A percentile compares a stretch with the other conserved stretches of the same genome.
Evolutionary conservation across 352 stramenopile genomes (phyloP).

Genomic region (Globisporangium perplexum): DNA sequence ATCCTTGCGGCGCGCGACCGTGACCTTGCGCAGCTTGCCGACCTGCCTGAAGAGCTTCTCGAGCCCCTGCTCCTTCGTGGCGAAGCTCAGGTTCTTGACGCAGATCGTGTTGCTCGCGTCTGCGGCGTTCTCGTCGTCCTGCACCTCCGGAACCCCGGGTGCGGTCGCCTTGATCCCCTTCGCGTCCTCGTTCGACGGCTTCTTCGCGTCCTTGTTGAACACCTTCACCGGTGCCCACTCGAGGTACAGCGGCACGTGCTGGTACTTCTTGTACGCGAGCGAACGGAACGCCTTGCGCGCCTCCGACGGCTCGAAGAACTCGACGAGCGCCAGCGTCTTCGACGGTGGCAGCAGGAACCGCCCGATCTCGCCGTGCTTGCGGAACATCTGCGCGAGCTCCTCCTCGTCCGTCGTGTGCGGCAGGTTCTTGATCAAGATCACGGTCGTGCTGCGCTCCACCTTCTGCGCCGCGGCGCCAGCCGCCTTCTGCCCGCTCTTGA

Average conservation of each 20-base stretch:
- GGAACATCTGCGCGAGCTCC: constrained; percentile 95
- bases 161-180: constrained; percentile 56
- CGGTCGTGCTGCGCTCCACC: constrained; percentile 90
- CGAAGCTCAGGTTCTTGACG: constrained; percentile 99
- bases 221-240: constrained; percentile 95
- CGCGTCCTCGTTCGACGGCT: constrained; percentile 13
- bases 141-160: constrained; percentile 42
- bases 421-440: constrained; percentile 98
- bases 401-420: constrained; percentile 92
- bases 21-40: constrained; percentile 80
- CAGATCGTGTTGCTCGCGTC: constrained; percentile 90
- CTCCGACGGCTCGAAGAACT: constrained; percentile 94
- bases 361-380: constrained; percentile 82
- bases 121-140: constrained; percentile 61
- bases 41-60: constrained; percentile 63
- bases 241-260: constrained; percentile 97
- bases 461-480: constrained; percentile 37
- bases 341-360: constrained; percentile 91
- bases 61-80: constrained; percentile 88
- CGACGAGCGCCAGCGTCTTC: constrained; percentile 94
- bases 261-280: constrained; percentile 98
- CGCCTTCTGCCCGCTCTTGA: constrained; percentile 31
- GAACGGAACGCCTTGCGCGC: constrained; percentile 94
- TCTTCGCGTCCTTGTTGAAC: constrained; percentile 28
- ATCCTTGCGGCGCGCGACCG: constrained; percentile 79